These are phyloP conservation scores for Metahyphopichia silvanorum DNA, from an alignment of 805 yeast species.

Conservation along the genomic window DNA sequence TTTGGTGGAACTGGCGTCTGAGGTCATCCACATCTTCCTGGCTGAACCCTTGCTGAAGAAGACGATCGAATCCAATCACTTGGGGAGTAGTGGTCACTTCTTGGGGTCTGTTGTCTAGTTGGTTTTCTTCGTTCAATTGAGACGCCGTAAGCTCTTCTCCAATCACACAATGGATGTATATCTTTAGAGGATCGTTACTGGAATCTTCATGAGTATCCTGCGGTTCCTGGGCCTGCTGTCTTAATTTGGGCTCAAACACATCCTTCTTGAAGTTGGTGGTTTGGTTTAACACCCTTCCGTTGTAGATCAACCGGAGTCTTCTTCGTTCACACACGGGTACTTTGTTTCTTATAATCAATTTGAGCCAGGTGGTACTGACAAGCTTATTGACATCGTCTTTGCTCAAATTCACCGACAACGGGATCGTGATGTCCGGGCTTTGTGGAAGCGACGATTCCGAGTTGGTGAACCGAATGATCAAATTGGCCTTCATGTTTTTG, in stretches of 20 bases:
- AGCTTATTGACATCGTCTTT: conserved; percentile 29
- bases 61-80: conserved; percentile 79
- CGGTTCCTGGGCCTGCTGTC: conserved; percentile 9
- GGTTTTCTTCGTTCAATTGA: conserved; percentile 59
- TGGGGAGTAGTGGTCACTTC: conserved; percentile 55
- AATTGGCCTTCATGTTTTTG: conserved; percentile 18
- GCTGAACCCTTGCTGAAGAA: conserved; percentile 79
- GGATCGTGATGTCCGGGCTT: conserved; percentile 25
- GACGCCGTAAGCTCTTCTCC: conserved; percentile 59
- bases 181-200: conserved; percentile 12
- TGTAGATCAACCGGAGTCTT: conserved; percentile 63
- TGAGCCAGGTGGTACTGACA: conserved; percentile 29
- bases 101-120: conserved; percentile 51
- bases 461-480: conserved; percentile 31
- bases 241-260: conserved; percentile 30
- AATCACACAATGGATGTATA: conserved; percentile 77
- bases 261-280: conserved; percentile 54
- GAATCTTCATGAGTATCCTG: conserved; percentile 5
- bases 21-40: conserved; percentile 71
- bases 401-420: conserved; percentile 22
- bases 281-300: conserved; percentile 63
- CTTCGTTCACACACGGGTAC: conserved; percentile 28
- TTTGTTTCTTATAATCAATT: conserved; percentile 24
- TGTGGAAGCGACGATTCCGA: conserved; percentile 14
- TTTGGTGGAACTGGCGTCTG: conserved; percentile 67